These are phyloP conservation scores for Aureobasidium vineae DNA, from an alignment of 2,329 filamentous ascomycete genomes.

Conservation along the genomic window DNA sequence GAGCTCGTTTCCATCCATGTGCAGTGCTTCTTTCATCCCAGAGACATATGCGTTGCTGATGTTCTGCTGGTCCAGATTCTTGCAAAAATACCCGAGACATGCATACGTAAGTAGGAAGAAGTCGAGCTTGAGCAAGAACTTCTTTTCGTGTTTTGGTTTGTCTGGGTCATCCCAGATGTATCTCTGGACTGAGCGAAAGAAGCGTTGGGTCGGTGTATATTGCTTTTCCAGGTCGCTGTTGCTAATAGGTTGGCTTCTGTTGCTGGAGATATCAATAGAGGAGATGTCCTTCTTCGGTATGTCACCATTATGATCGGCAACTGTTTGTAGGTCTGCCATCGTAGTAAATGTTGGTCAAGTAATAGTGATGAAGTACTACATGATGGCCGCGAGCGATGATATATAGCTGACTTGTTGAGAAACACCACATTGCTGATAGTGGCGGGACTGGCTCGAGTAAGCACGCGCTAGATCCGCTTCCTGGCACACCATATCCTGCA, in stretches of 20 bases:
- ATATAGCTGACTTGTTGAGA: not conserved
- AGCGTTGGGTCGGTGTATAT: not conserved
- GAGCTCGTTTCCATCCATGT: conserved; percentile 54
- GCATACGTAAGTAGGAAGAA: conserved; percentile 57
- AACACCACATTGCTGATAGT: not conserved
- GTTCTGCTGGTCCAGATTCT: conserved; percentile 57
- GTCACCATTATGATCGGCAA: not conserved
- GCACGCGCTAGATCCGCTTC: not conserved
- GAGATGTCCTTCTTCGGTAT: not conserved
- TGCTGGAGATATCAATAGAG: not conserved
- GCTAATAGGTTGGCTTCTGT: not conserved
- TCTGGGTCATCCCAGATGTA: conserved; percentile 26
- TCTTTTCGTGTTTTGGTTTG: conserved; percentile 29
- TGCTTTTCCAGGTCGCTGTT: not conserved
- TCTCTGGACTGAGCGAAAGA: conserved; percentile 19
- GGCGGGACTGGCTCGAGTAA: not conserved
- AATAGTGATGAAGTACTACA: too few relatives aligned
- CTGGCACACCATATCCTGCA: conserved; percentile 7
- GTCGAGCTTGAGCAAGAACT: conserved; percentile 57
- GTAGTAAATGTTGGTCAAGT: too few relatives aligned
- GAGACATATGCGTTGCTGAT: conserved; percentile 58
- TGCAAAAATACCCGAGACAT: conserved; percentile 56
- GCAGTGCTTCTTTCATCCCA: conserved; percentile 54
- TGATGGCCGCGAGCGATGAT: not conserved
- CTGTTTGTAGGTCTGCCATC: not conserved